A percentile compares a stretch with the other conserved stretches of the same genome.
phyloP scores from a whole-genome alignment of 2,329 filamentous ascomycete genomes.

The Pezicula rhizophila region DNA sequence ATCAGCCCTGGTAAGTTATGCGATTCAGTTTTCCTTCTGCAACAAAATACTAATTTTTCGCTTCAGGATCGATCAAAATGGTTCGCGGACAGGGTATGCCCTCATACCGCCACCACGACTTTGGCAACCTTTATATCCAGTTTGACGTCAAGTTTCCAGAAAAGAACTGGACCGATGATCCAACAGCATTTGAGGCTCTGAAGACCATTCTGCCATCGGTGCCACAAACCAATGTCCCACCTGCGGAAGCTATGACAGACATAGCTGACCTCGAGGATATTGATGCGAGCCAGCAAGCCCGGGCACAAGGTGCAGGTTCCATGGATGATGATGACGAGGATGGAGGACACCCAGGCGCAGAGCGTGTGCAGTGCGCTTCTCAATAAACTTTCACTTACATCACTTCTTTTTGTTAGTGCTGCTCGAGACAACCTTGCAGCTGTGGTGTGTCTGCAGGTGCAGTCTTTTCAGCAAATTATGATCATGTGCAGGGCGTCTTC shows the following conservation, averaged over 20 bases:
- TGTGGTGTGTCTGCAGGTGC: neutral
- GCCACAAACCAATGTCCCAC: constrained; percentile 54
- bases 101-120: constrained; percentile 88
- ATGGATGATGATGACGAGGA: constrained; percentile 77
- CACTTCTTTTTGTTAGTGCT: neutral
- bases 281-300: constrained; percentile 60
- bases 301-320: constrained; percentile 59
- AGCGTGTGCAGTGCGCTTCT: constrained; percentile 81
- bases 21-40: constrained; percentile 1
- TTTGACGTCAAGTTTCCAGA: constrained; percentile 97
- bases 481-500: neutral
- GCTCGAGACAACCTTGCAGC: neutral
- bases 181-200: constrained; percentile 69
- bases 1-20: constrained; percentile 75
- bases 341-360: constrained; percentile 55
- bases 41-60: constrained; percentile 6
- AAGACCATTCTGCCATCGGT: constrained; percentile 79
- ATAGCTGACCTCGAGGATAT: constrained; percentile 82
- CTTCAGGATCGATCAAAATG: constrained; percentile 79
- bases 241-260: constrained; percentile 84
- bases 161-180: constrained; percentile 60
- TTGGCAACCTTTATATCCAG: constrained; percentile 93
- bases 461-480: neutral
- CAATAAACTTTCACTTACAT: constrained; percentile 50
- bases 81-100: constrained; percentile 98